Conservation (phyloP, 2,329 filamentous ascomycete genomes). For the Exophiala aquamarina region DNA sequence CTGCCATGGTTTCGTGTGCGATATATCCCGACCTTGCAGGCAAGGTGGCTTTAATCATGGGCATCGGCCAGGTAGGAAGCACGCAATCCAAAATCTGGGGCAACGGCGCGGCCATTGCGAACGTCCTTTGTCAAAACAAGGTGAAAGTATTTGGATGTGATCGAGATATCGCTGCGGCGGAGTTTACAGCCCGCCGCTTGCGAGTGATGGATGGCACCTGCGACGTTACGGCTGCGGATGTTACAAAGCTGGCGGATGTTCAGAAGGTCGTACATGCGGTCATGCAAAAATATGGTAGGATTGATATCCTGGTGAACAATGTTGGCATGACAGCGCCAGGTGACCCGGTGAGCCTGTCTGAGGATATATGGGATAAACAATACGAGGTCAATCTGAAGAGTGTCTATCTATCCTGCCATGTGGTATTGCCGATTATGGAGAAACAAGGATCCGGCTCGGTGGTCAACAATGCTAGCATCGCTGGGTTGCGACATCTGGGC, state of each 20-base stretch:
- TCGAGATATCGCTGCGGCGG: constrained; percentile 42
- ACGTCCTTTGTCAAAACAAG: constrained; percentile 49
- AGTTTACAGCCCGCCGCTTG: constrained; percentile 42
- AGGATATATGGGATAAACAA: constrained; percentile 51
- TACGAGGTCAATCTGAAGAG: constrained; percentile 57
- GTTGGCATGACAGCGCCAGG: constrained; percentile 56
- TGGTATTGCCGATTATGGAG: constrained; percentile 56
- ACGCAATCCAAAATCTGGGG: constrained; percentile 46
- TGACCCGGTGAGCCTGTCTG: constrained; percentile 44
- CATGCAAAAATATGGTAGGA: constrained; percentile 51
- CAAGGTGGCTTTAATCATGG: constrained; percentile 31
- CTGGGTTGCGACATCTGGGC: constrained; percentile 52
- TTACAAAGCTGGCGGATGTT: constrained; percentile 52
- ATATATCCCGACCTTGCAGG: constrained; percentile 21
- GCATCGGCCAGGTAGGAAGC: constrained; percentile 38
- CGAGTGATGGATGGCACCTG: constrained; percentile 36
- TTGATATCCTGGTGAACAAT: constrained; percentile 60
- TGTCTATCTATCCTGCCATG: constrained; percentile 54
- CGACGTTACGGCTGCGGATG: constrained; percentile 47
- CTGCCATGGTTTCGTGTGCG: not conserved
- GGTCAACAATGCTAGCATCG: constrained; percentile 53
- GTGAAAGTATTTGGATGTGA: constrained; percentile 55
- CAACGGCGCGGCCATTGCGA: constrained; percentile 53
- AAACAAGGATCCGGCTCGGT: constrained; percentile 45
- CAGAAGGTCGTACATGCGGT: constrained; percentile 52